Conservation (phyloP, 352 stramenopile species). For the Globisporangium acanthophoron region DNA sequence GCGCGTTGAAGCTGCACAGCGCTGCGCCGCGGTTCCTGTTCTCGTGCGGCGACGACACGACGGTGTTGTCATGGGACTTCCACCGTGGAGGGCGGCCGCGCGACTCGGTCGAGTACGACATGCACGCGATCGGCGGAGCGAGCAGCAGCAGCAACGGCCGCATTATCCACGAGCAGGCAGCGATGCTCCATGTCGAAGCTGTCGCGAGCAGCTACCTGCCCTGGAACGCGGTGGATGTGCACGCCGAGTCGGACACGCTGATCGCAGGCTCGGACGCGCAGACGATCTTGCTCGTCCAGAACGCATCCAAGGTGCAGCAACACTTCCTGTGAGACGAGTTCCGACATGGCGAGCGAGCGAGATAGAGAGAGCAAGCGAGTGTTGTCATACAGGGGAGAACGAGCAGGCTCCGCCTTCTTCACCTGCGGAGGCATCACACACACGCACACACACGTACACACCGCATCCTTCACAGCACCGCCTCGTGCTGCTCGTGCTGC, state of each 20-base stretch:
- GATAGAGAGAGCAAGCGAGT: not conserved
- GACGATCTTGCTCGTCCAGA: slow-evolving; percentile 60
- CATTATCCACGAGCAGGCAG: slow-evolving; percentile 1
- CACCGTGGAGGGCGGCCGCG: slow-evolving; percentile 38
- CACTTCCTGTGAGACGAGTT: not conserved
- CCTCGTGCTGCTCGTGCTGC: slow-evolving; percentile 6
- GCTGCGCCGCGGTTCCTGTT: slow-evolving; percentile 62
- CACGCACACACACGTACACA: not conserved
- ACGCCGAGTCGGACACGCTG: slow-evolving; percentile 70
- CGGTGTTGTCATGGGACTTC: slow-evolving; percentile 72
- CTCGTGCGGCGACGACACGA: slow-evolving; percentile 53
- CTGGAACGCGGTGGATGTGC: slow-evolving; percentile 66
- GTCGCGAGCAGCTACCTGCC: slow-evolving; percentile 34
- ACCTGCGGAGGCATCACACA: not conserved
- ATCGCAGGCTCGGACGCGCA: slow-evolving; percentile 72
- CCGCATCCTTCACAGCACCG: not conserved
- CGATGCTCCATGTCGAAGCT: slow-evolving; percentile 32
- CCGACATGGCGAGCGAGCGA: not conserved
- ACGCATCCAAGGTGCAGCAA: slow-evolving; percentile 33
- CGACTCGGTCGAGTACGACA: slow-evolving; percentile 61
- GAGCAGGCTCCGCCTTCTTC: no score
- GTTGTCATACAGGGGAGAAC: not conserved
- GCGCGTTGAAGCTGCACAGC: slow-evolving; percentile 60
- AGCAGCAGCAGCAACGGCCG: slow-evolving; percentile 9
- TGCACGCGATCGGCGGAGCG: slow-evolving; percentile 1